phyloP scores from a whole-genome alignment of 2,329 filamentous ascomycete species.

The Phialophora tarda region DNA sequence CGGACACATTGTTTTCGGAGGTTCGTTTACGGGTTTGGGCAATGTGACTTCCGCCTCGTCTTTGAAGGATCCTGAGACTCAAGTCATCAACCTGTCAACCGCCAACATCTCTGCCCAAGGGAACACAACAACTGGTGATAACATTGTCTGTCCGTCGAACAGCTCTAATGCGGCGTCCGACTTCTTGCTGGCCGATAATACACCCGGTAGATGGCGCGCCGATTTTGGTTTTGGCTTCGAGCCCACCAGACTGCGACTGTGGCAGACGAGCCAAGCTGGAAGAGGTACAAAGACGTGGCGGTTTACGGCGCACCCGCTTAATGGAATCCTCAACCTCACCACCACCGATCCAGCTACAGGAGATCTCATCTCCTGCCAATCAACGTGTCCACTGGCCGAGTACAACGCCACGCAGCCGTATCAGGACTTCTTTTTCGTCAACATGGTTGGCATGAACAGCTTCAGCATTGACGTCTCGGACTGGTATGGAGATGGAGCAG shows the following conservation, averaged over 20 bases:
- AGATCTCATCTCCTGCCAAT: constrained; percentile 73
- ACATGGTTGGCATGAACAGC: constrained; percentile 81
- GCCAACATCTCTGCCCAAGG: constrained; percentile 70
- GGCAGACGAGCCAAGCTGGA: constrained; percentile 83
- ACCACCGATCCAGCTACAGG: constrained; percentile 78
- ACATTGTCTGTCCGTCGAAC: constrained; percentile 79
- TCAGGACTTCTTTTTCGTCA: constrained; percentile 93
- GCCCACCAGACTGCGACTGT: constrained; percentile 84
- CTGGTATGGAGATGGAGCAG: constrained; percentile 85
- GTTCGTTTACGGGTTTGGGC: constrained; percentile 83
- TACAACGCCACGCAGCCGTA: constrained; percentile 65
- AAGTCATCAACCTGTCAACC: constrained; percentile 82
- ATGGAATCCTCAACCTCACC: constrained; percentile 95
- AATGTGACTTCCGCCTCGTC: constrained; percentile 56
- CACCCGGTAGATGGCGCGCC: constrained; percentile 81
- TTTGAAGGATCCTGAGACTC: constrained; percentile 64
- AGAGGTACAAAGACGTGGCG: constrained; percentile 88
- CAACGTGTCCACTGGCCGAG: constrained; percentile 80
- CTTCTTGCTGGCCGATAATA: constrained; percentile 79
- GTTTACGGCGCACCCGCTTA: constrained; percentile 81
- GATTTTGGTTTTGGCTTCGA: constrained; percentile 81
- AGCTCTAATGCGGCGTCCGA: constrained; percentile 71
- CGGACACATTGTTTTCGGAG: constrained; percentile 89
- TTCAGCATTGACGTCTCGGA: constrained; percentile 85
- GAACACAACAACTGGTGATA: constrained; percentile 61